Conservation (phyloP, 345 rosid genomes). For the Pistacia vera region DNA sequence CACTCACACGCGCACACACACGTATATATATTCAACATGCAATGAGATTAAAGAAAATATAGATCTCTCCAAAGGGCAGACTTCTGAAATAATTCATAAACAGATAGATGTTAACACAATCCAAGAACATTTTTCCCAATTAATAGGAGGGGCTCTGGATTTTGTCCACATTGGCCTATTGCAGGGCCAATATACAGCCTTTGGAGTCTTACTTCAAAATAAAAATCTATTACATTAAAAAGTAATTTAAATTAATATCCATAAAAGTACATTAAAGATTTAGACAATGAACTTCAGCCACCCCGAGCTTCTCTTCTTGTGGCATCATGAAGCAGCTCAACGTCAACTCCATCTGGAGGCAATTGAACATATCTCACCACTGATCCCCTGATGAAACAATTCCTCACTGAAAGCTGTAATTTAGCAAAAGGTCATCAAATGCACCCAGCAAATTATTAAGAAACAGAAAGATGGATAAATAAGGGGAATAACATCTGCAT, state of each 20-base stretch:
- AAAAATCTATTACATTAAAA: slow-evolving; percentile 23
- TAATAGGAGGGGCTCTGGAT: not conserved
- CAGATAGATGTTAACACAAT: not conserved
- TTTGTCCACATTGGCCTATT: slow-evolving; percentile 7
- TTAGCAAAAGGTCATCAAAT: slow-evolving; percentile 18
- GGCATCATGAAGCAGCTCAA: slow-evolving; percentile 97
- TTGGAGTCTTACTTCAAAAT: slow-evolving; percentile 16
- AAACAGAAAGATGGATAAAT: not conserved
- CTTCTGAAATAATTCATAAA: not conserved
- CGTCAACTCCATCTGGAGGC: slow-evolving; percentile 95
- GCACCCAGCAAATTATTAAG: not conserved
- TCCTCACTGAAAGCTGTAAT: slow-evolving; percentile 94
- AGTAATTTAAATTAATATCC: slow-evolving; percentile 19
- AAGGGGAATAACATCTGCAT: not conserved
- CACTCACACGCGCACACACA: too few species aligned
- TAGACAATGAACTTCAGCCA: slow-evolving; percentile 43
- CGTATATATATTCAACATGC: too few species aligned
- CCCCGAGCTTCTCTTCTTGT: slow-evolving; percentile 99
- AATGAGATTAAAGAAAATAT: too few species aligned
- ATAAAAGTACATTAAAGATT: slow-evolving; percentile 13
- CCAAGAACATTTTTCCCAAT: not conserved
- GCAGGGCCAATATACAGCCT: slow-evolving; percentile 9
- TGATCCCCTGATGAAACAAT: slow-evolving; percentile 98
- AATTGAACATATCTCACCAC: slow-evolving; percentile 97
- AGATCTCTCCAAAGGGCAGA: too few species aligned